These are phyloP conservation scores for Epichloe brachyelytri DNA, from an alignment of 2,329 filamentous ascomycete genomes.

Conservation along the genomic window DNA sequence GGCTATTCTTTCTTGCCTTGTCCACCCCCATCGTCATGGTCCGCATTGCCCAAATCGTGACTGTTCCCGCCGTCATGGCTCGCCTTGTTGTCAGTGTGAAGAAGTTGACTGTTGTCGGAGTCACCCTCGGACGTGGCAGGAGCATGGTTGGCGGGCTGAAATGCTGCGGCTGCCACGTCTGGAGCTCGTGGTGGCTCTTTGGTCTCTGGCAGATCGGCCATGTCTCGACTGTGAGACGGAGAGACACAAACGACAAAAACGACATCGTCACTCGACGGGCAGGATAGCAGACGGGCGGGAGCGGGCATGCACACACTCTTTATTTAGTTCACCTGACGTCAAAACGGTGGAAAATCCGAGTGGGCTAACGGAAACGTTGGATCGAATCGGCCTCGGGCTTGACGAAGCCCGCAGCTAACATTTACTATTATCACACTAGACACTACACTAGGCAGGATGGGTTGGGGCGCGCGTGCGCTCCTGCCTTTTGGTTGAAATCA, in stretches of 20 bases:
- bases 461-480: neutral
- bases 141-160: conserved; percentile 12
- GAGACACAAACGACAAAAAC: neutral
- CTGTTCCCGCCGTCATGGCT: neutral
- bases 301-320: neutral
- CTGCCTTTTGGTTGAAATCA: neutral
- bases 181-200: conserved; percentile 14
- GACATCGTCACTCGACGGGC: too few species aligned
- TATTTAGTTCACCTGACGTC: neutral
- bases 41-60: conserved; percentile 8
- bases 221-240: conserved; percentile 4
- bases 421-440: neutral
- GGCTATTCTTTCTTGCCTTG: neutral
- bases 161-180: conserved; percentile 16
- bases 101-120: neutral
- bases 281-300: neutral
- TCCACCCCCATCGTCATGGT: conserved; percentile 1
- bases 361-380: neutral
- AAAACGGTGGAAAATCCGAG: neutral
- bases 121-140: neutral
- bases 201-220: conserved; percentile 17
- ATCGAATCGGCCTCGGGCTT: neutral
- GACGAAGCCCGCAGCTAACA: neutral
- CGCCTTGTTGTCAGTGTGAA: neutral
- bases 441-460: neutral